Conservation (phyloP, 805 yeast species). For the Metschnikowia cubensis region DNA sequence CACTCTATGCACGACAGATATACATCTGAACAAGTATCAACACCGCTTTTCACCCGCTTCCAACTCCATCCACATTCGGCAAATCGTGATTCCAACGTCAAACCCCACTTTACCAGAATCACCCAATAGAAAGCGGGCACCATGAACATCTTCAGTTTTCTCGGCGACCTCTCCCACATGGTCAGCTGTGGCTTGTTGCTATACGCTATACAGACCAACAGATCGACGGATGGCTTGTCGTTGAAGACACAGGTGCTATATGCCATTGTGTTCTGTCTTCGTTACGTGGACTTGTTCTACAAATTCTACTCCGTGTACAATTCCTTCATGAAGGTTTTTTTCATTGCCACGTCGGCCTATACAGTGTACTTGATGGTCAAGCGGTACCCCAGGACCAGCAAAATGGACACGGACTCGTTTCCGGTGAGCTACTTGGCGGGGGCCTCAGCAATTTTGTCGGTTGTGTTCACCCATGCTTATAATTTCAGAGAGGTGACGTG, state of each 20-base stretch:
- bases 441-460: conserved; percentile 51
- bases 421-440: conserved; percentile 65
- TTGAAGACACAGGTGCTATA: conserved; percentile 84
- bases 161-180: conserved; percentile 80
- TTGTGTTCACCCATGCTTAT: conserved; percentile 66
- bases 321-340: conserved; percentile 75
- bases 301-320: conserved; percentile 68
- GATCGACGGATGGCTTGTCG: conserved; percentile 79
- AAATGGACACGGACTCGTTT: conserved; percentile 65
- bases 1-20: conserved; percentile 4
- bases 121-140: neutral
- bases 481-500: conserved; percentile 63
- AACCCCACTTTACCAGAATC: neutral
- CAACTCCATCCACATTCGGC: neutral
- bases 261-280: conserved; percentile 62
- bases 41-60: neutral
- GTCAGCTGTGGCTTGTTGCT: conserved; percentile 73
- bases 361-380: conserved; percentile 66
- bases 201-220: conserved; percentile 59
- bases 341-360: conserved; percentile 70
- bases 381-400: conserved; percentile 57
- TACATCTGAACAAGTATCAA: conserved; percentile 4
- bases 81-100: neutral
- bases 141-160: conserved; percentile 41
- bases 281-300: conserved; percentile 64